phyloP scores from a whole-genome alignment of 2,329 filamentous ascomycete species.

The Lachnellula cervina region DNA sequence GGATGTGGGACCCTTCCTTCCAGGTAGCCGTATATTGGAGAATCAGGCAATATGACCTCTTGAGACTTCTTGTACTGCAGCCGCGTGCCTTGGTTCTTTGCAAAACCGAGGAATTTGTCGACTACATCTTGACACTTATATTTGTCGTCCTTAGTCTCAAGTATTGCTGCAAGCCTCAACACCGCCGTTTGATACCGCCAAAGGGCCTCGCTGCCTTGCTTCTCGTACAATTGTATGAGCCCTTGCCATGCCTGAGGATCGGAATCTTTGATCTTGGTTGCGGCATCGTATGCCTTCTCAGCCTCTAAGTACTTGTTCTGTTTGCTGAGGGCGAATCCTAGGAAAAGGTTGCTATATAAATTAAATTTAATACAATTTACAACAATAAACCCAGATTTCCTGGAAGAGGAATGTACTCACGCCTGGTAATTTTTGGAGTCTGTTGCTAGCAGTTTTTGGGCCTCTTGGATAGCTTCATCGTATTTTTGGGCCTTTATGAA shows the following conservation, averaged over 20 bases:
- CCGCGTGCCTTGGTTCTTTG: slow-evolving; percentile 66
- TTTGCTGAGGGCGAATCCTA: slow-evolving; percentile 81
- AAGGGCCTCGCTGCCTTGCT: slow-evolving; percentile 64
- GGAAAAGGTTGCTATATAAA: slow-evolving; percentile 64
- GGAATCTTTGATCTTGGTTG: slow-evolving; percentile 64
- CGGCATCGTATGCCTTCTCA: slow-evolving; percentile 69
- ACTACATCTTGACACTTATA: slow-evolving; percentile 63
- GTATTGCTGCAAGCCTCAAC: slow-evolving; percentile 69
- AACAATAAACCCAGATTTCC: neutral
- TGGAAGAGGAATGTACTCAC: slow-evolving; percentile 40
- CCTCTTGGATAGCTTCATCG: slow-evolving; percentile 66
- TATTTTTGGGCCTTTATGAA: slow-evolving; percentile 75
- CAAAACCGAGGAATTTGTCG: slow-evolving; percentile 74
- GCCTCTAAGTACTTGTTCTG: slow-evolving; percentile 66
- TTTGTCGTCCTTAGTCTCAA: slow-evolving; percentile 59
- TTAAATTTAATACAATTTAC: slow-evolving; percentile 7
- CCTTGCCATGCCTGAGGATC: slow-evolving; percentile 91
- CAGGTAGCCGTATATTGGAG: slow-evolving; percentile 73
- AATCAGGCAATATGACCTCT: slow-evolving; percentile 71
- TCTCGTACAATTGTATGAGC: slow-evolving; percentile 79
- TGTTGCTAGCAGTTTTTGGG: slow-evolving; percentile 62
- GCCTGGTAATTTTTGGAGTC: slow-evolving; percentile 81
- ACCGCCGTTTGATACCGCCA: slow-evolving; percentile 70
- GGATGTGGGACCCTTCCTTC: slow-evolving; percentile 81
- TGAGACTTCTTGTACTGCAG: slow-evolving; percentile 73